Evolutionary conservation across 139 green algal genomes (phyloP), one percentile per base, ranked within the genome.

Genomic region (Mesotaenium endlicherianum): DNA sequence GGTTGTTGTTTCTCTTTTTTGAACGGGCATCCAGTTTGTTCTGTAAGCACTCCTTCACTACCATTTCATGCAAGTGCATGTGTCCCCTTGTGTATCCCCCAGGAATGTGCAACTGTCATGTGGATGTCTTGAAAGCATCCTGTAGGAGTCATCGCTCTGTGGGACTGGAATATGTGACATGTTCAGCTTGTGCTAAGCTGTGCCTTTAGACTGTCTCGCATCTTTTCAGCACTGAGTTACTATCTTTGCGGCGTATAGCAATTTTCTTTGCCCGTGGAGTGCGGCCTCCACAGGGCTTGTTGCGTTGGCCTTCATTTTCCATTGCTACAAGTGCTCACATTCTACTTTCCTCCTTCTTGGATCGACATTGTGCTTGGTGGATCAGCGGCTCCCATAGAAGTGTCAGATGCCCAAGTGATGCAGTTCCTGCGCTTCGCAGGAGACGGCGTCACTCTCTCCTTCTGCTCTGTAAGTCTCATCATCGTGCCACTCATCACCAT

Each of bases 381-480:
- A 71, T 2, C 49, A 82, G 49, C 45, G 1, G 41, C 20, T 20
- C 45, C 49, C 16, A 11, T 72, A 3, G 14, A 74, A 38, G 86
- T 95, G 1, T 77, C 77, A 8, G 84, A 90, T 41, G 64, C 74
- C 11, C 90, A 94, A 86, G 88, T 93, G 26, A 36, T 90, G n/a
- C 82, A 89, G 2, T 94, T 94, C 80, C 88, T 89, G 88, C 30
- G 69, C 14, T 94, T 87, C 71, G 77, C 87, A 4, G 88, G 89
- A 1, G 76, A 78, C 44, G 79, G 84, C 31, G 70, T 75, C 45
- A 90, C 67, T 0, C 86, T 90, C 75, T 77, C 68, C 39, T 75
- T 80, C 38, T 94, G 94, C 72, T 82, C 47, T 2, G 75, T 82
- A 31, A 43, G 75, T n/a, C n/a, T n/a, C n/a, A n/a, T n/a, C n/a